Conservation (phyloP, 2,329 filamentous ascomycete species). For the Penicillium sp. region DNA sequence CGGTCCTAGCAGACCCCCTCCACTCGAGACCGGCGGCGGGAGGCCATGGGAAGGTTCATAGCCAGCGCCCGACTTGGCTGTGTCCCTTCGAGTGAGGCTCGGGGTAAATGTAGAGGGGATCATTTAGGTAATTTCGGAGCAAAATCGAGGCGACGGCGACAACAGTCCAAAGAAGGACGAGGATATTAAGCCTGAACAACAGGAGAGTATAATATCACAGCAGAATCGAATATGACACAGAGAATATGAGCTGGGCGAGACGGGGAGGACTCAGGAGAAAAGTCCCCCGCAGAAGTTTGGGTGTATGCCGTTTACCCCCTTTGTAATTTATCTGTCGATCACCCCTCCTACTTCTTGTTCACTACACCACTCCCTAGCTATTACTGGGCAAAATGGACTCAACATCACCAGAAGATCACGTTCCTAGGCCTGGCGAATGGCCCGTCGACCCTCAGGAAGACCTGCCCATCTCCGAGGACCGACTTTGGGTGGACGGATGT, state of each 20-base stretch:
- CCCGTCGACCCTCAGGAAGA: slow-evolving; percentile 67
- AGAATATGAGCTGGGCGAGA: not conserved
- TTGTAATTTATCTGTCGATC: slow-evolving; percentile 11
- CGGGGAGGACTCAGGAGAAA: slow-evolving; percentile 1
- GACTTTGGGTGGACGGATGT: slow-evolving; percentile 98
- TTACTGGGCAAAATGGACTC: slow-evolving; percentile 11
- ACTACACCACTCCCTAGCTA: not conserved
- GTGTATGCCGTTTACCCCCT: not conserved
- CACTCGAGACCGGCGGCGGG: slow-evolving; percentile 33
- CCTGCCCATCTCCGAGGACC: slow-evolving; percentile 61
- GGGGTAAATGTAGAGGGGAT: slow-evolving; percentile 38
- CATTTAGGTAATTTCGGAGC: slow-evolving; percentile 22
- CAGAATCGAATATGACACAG: not conserved
- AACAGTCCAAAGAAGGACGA: not conserved
- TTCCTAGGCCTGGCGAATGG: slow-evolving; percentile 61
- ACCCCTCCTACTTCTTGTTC: slow-evolving; percentile 1
- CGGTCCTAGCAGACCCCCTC: slow-evolving; percentile 39
- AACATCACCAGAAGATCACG: slow-evolving; percentile 31
- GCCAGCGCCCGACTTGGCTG: slow-evolving; percentile 34
- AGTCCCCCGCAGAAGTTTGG: slow-evolving; percentile 6
- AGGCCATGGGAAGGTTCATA: slow-evolving; percentile 26
- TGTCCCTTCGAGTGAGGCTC: slow-evolving; percentile 37
- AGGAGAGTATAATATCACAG: not conserved
- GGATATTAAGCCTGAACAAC: too few relatives aligned
- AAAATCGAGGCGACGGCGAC: not conserved